Evolutionary conservation across 2,329 filamentous ascomycete species (phyloP).

Genomic region (Nannizziopsis barbatae): DNA sequence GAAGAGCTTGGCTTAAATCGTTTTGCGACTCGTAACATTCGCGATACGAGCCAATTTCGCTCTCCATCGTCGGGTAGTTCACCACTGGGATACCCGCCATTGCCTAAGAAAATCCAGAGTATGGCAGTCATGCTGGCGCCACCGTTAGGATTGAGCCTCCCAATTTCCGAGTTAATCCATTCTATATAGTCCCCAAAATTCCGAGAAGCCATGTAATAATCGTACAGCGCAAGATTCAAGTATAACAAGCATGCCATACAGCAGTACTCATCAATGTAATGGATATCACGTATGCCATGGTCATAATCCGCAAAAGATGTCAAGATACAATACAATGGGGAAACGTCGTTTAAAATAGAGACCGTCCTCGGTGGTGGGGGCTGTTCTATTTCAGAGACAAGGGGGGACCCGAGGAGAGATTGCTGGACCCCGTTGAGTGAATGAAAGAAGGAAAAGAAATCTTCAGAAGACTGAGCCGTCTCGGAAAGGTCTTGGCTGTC

Average conservation of each 20-base stretch:
- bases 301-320: conserved; percentile 25
- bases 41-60: conserved; percentile 25
- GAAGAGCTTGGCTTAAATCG: conserved; percentile 24
- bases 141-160: conserved; percentile 18
- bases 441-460: conserved; percentile 25
- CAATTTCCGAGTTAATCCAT: conserved; percentile 22
- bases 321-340: conserved; percentile 22
- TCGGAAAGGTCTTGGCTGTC: conserved; percentile 18
- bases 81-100: conserved; percentile 21
- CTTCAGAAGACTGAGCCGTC: conserved; percentile 22
- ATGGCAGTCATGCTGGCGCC: conserved; percentile 24
- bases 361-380: not conserved
- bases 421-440: conserved; percentile 21
- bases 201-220: conserved; percentile 20
- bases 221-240: conserved; percentile 22
- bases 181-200: conserved; percentile 23
- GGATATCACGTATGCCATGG: conserved; percentile 25
- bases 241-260: conserved; percentile 26
- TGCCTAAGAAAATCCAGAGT: conserved; percentile 24
- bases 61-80: conserved; percentile 20
- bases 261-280: conserved; percentile 26
- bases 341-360: conserved; percentile 18
- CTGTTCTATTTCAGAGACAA: conserved; percentile 2
- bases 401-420: conserved; percentile 16
- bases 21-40: conserved; percentile 25